A percentile compares a stretch with the other conserved stretches of the same genome.
phyloP scores from a whole-genome alignment of 768 basidiomycete genomes.

The Psilocybe subaeruginosa region DNA sequence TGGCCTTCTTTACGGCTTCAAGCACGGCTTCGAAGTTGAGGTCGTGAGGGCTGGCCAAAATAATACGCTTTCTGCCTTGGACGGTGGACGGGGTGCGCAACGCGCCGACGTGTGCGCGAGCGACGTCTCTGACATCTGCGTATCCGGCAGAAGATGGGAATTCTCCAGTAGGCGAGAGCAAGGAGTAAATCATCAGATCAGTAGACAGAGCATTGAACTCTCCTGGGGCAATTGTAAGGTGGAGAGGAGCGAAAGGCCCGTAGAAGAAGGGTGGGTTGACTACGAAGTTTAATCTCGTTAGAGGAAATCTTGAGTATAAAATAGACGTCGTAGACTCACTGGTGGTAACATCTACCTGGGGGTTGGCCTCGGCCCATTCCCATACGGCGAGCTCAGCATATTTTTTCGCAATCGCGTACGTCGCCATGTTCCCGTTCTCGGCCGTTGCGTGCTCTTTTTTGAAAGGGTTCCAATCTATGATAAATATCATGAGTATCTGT shows the following conservation, averaged over 20 bases:
- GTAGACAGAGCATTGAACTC: slow-evolving; percentile 32
- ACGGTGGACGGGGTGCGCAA: not conserved
- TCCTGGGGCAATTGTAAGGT: slow-evolving; percentile 23
- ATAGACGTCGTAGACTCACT: slow-evolving; percentile 23
- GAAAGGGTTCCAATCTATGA: slow-evolving; percentile 36
- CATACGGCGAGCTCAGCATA: slow-evolving; percentile 42
- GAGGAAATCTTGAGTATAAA: not conserved
- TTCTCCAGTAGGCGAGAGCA: slow-evolving; percentile 27
- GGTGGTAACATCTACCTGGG: slow-evolving; percentile 39
- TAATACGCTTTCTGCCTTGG: slow-evolving; percentile 8
- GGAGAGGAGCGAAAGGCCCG: slow-evolving; percentile 37
- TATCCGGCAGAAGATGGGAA: slow-evolving; percentile 27
- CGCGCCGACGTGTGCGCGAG: slow-evolving; percentile 36
- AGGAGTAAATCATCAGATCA: slow-evolving; percentile 30
- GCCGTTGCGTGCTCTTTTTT: slow-evolving; percentile 32
- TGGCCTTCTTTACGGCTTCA: slow-evolving; percentile 28
- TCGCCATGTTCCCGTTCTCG: slow-evolving; percentile 11
- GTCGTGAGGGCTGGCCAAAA: slow-evolving; percentile 5
- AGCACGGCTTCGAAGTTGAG: slow-evolving; percentile 17
- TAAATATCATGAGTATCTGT: too few relatives aligned
- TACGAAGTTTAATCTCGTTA: slow-evolving; percentile 8
- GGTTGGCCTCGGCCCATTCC: slow-evolving; percentile 43
- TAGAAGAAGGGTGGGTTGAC: slow-evolving; percentile 42
- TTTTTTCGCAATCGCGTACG: slow-evolving; percentile 41
- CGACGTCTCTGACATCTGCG: slow-evolving; percentile 40